Base-by-base conservation (phyloP, 2,329 filamentous ascomycete genomes). In the Graphium sp. region DNA sequence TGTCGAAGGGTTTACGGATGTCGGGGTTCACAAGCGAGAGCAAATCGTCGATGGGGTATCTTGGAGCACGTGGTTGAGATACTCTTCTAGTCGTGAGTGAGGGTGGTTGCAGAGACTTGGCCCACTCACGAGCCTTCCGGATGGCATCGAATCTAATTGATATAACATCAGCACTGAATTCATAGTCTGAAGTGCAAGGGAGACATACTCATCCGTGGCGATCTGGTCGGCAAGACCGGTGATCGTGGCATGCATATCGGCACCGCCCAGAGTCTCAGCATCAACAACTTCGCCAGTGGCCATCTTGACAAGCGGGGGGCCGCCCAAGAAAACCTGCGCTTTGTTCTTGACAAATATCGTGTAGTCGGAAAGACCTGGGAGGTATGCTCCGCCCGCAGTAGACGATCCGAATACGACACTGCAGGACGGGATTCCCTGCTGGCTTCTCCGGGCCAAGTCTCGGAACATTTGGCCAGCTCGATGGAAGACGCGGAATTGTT, bases 291-390 rank as follows among this genome's bases (percentile, higher is more conserved):
- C 55, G 3, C 56, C 55, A 0, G 55, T 60, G 0, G 56, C 55
- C 55, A 58, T 58, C 33, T 58, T 56, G 2, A 59, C 55, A 6
- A 59, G 41, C 0, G 56, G 56, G 0, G 56, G 56, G 0, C 56
- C 55, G 5, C 48, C 56, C 1, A 59, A 42, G n/a, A n/a, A n/a
- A n/a, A n/a, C n/a, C n/a, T n/a, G n/a, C n/a, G n/a, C n/a, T n/a
- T n/a, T n/a, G n/a, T 27, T 43, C 23, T 55, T 18, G 1, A 34
- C 40, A 24, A 44, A 39, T 5, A 44, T 57, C 45, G 53, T 56
- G 30, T 58, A 56, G 32, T 43, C 40, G 2, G 54, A 41, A 14
- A 41, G 22, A 1, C 34, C 38, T 9, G 38, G 38, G 13, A 34
- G 34, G 21, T 41, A 41, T 5, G 38, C 38, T 13, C 38, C 38